These are phyloP conservation scores for Trypethelium eluteriae DNA, from an alignment of 495 filamentous ascomycete species.

Conservation along the genomic window DNA sequence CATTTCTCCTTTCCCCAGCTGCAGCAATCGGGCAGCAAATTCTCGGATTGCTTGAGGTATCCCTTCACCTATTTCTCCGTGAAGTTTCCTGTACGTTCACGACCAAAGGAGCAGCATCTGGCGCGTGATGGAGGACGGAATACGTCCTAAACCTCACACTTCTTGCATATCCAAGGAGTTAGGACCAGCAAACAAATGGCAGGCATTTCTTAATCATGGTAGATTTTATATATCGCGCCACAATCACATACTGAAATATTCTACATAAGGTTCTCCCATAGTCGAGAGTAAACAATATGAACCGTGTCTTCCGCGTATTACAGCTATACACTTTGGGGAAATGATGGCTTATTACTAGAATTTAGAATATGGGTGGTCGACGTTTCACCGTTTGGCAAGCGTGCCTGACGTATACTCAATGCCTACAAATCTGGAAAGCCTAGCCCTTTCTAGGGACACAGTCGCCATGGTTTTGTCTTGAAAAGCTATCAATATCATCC, in stretches of 20 bases:
- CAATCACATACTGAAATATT: neutral
- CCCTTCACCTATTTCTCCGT: neutral
- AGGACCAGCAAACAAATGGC: neutral
- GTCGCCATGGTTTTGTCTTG: neutral
- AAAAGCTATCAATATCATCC: neutral
- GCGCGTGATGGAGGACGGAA: neutral
- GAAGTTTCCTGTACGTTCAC: neutral
- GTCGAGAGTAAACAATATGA: neutral
- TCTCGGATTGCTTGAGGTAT: neutral
- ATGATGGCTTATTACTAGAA: no score
- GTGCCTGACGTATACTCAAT: no score
- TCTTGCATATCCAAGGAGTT: constrained; percentile 5
- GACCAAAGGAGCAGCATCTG: neutral
- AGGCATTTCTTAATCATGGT: neutral
- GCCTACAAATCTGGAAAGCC: no score
- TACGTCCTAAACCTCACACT: neutral
- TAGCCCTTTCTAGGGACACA: neutral
- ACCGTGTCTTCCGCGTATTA: no score
- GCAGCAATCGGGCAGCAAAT: no score
- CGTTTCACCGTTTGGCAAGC: no score
- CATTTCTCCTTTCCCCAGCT: neutral
- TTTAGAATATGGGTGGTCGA: no score
- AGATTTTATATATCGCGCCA: neutral
- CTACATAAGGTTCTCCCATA: neutral
- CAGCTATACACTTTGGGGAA: no score